These are phyloP conservation scores for Avicennia marina DNA, from an alignment of 257 asterid species.

Conservation along the genomic window DNA sequence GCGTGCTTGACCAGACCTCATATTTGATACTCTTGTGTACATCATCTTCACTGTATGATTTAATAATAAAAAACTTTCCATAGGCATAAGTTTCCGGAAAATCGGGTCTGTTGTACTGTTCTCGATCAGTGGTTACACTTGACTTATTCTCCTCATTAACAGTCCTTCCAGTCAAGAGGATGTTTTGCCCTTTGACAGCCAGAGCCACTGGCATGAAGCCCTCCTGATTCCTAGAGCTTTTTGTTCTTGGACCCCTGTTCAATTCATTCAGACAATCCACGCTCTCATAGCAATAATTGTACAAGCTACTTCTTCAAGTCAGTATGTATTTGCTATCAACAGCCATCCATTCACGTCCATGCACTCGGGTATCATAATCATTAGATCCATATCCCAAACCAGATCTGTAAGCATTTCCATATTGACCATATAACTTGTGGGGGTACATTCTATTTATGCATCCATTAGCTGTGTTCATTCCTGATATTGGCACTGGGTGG, in stretches of 20 bases:
- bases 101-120: conserved; percentile 32
- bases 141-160: conserved; percentile 25
- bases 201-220: conserved; percentile 29
- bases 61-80: conserved; percentile 35
- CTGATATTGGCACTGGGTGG: conserved; percentile 38
- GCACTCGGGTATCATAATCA: conserved; percentile 39
- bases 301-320: conserved; percentile 27
- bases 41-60: conserved; percentile 53
- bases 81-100: conserved; percentile 18
- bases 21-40: conserved; percentile 49
- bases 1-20: conserved; percentile 51
- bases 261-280: conserved; percentile 43
- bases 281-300: conserved; percentile 27
- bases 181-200: conserved; percentile 41
- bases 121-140: conserved; percentile 23
- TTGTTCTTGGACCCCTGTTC: conserved; percentile 50
- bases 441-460: conserved; percentile 49
- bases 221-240: conserved; percentile 30
- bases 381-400: conserved; percentile 48
- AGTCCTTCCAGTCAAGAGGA: conserved; percentile 18
- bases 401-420: conserved; percentile 45
- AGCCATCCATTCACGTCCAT: conserved; percentile 44
- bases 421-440: conserved; percentile 49
- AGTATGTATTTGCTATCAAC: conserved; percentile 37
- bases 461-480: conserved; percentile 41